These are phyloP conservation scores for Pseudotulostoma volvatum DNA, from an alignment of 495 filamentous ascomycete genomes.

Conservation along the genomic window DNA sequence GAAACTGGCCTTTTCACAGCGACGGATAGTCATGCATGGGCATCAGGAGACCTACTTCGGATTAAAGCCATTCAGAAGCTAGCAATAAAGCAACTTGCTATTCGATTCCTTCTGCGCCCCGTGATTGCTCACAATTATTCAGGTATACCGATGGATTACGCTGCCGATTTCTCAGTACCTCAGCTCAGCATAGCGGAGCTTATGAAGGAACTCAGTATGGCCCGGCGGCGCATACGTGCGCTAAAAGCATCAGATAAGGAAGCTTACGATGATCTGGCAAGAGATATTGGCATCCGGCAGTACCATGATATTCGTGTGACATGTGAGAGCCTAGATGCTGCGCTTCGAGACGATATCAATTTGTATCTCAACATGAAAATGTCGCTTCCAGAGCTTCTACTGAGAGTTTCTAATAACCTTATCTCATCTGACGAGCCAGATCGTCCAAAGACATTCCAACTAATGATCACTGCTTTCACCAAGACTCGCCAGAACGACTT, in stretches of 20 bases:
- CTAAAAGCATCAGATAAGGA: slow-evolving; percentile 11
- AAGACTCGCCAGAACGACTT: slow-evolving; percentile 27
- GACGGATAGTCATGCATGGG: not conserved
- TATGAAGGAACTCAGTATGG: slow-evolving; percentile 16
- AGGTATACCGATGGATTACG: slow-evolving; percentile 22
- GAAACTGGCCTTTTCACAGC: not conserved
- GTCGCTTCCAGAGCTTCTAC: slow-evolving; percentile 20
- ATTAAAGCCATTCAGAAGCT: slow-evolving; percentile 27
- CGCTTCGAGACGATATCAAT: slow-evolving; percentile 18
- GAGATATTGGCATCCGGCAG: slow-evolving; percentile 7
- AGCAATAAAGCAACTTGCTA: slow-evolving; percentile 27
- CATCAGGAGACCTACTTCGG: slow-evolving; percentile 5
- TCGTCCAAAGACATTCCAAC: slow-evolving; percentile 16
- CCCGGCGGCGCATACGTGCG: slow-evolving; percentile 16
- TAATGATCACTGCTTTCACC: slow-evolving; percentile 24
- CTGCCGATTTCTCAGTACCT: slow-evolving; percentile 12
- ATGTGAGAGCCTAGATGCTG: slow-evolving; percentile 13
- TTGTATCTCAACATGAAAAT: slow-evolving; percentile 16
- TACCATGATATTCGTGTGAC: slow-evolving; percentile 6
- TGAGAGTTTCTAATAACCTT: slow-evolving; percentile 22
- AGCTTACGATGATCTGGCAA: slow-evolving; percentile 16
- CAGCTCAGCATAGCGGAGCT: slow-evolving; percentile 18
- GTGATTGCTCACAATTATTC: slow-evolving; percentile 24
- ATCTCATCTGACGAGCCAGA: slow-evolving; percentile 21
- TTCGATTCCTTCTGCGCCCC: slow-evolving; percentile 25